phyloP scores from a whole-genome alignment of 345 rosid species.

The Sisymbrium altissimum region DNA sequence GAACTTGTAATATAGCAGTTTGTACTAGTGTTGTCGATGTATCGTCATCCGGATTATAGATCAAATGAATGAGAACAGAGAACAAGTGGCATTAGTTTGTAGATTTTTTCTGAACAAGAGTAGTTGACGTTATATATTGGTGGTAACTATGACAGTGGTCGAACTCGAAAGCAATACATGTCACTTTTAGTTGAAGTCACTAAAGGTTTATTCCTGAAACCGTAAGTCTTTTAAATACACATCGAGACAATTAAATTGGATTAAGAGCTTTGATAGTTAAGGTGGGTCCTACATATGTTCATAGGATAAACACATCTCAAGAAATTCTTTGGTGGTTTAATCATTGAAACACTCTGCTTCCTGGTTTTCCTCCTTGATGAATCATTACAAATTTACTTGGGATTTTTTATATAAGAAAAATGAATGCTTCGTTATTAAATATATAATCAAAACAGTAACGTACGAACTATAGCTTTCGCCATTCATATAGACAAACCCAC shows the following conservation, averaged over 20 bases:
- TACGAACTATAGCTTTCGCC: constrained; percentile 39
- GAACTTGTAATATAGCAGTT: no score
- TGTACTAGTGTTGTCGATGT: no score
- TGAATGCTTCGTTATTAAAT: constrained; percentile 3
- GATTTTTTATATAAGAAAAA: not conserved
- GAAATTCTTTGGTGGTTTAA: constrained; percentile 25
- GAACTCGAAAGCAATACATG: not conserved
- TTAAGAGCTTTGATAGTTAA: constrained; percentile 20
- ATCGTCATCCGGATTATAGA: not conserved
- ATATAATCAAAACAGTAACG: constrained; percentile 26
- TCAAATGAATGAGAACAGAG: not conserved
- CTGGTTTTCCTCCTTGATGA: constrained; percentile 20
- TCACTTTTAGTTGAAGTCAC: not conserved
- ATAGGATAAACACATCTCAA: constrained; percentile 31
- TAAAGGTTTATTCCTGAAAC: constrained; percentile 2
- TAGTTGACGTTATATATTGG: not conserved
- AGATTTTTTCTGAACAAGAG: not conserved
- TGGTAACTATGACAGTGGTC: not conserved
- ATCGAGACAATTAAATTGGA: not conserved
- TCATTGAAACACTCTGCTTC: constrained; percentile 32
- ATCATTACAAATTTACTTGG: constrained; percentile 26
- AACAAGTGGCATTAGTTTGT: not conserved
- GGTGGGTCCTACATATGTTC: constrained; percentile 25
- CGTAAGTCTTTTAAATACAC: not conserved
- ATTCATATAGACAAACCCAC: constrained; percentile 41